Percentiles rank a stretch among this genome's conserved stretches.
Evolutionary conservation across 805 yeast species (phyloP).

Genomic region (Zygosaccharomyces pseudorouxii): DNA sequence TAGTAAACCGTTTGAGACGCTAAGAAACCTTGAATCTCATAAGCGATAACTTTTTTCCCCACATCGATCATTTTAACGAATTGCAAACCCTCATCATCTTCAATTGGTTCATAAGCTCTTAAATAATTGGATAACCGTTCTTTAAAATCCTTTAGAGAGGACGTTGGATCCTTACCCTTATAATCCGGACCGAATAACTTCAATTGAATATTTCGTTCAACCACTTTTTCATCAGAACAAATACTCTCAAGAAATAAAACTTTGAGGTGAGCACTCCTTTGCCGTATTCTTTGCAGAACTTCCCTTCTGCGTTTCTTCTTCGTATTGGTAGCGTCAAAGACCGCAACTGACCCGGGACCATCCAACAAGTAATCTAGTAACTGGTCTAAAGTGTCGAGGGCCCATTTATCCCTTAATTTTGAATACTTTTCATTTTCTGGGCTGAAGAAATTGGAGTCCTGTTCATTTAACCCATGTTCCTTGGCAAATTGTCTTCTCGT

Average conservation of each 20-base stretch:
- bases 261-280: slow-evolving; percentile 59
- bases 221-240: slow-evolving; percentile 72
- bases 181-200: slow-evolving; percentile 94
- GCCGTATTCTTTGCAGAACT: slow-evolving; percentile 53
- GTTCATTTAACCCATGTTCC: slow-evolving; percentile 38
- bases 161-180: slow-evolving; percentile 71
- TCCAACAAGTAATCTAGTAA: slow-evolving; percentile 72
- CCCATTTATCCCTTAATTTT: slow-evolving; percentile 85
- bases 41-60: slow-evolving; percentile 89
- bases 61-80: slow-evolving; percentile 95
- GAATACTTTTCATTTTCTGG: slow-evolving; percentile 69
- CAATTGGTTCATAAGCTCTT: slow-evolving; percentile 85
- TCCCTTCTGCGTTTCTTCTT: slow-evolving; percentile 59
- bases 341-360: slow-evolving; percentile 88
- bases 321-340: slow-evolving; percentile 80
- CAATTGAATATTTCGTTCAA: slow-evolving; percentile 77
- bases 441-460: slow-evolving; percentile 79
- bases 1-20: slow-evolving; percentile 93
- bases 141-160: slow-evolving; percentile 77
- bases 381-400: slow-evolving; percentile 86
- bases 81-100: slow-evolving; percentile 68
- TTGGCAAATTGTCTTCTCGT: slow-evolving; percentile 73
- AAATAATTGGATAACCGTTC: slow-evolving; percentile 80
- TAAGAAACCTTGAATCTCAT: slow-evolving; percentile 79
- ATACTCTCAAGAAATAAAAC: slow-evolving; percentile 82